Base-by-base conservation (phyloP, 805 yeast species). In the Barnettozyma sp. region DNA sequence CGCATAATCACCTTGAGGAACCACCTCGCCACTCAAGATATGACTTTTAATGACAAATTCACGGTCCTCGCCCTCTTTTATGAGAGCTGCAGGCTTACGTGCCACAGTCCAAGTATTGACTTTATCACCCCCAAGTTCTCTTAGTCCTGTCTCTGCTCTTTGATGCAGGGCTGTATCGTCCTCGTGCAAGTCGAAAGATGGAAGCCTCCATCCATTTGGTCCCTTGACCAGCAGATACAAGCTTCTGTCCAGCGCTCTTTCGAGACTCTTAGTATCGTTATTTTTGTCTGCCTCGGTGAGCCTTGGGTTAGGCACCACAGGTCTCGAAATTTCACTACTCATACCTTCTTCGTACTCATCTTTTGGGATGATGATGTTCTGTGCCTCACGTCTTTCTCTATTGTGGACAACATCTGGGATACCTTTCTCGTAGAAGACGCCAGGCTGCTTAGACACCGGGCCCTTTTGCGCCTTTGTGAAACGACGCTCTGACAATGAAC, bases 61-160 rank as follows among this genome's bases (percentile, higher is more conserved):
- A 49, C 74, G 22, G 8, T 20, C 32, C 19, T 29, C 32, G 6
- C 32, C 32, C 24, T 29, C 32, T 18, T 73, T 66, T 43, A 80
- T 53, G 2, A 81, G 76, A 29, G 79, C 87, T 27, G 88, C 80
- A 26, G 98, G 97, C 5, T 82, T 82, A 38, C 74, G 76, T 17
- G 97, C 86, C n/a, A 92, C 95, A 15, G 82, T 75, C 84, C 94
- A 90, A 29, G 86, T 81, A 60, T 86, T 82, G 55, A 92, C 73
- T 37, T 69, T 58, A 9, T 68, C 73, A 22, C 95, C 95, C 14
- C 95, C 95, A 15, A 82, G 50, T 16, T 59, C 49, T 55, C 76
- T 70, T 38, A 92, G 62, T 0, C 94, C 94, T 32, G 70, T 61
- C 57, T 83, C 85, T 3, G 95, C 95, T 24, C 77, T 70, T 38